phyloP scores from a whole-genome alignment of 768 basidiomycete genomes.

The Lactarius trivialis region DNA sequence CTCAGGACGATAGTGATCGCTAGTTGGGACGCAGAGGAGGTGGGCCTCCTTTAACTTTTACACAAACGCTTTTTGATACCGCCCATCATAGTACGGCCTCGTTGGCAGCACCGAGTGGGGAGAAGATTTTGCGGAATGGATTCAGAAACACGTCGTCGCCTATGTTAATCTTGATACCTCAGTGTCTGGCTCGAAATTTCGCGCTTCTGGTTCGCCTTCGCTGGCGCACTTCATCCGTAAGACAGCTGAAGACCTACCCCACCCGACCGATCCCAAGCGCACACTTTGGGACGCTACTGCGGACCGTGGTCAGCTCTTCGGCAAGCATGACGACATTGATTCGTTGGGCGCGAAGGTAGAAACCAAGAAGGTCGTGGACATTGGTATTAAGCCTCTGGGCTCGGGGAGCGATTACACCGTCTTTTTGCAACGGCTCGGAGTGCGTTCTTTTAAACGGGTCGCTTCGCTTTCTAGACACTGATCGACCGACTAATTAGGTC shows the following conservation, averaged over 20 bases:
- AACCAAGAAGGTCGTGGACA: conserved; percentile 30
- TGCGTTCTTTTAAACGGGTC: conserved; percentile 33
- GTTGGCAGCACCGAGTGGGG: conserved; percentile 90
- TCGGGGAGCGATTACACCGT: conserved; percentile 90
- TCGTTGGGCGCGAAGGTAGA: conserved; percentile 37
- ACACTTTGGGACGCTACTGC: conserved; percentile 74
- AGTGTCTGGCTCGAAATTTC: conserved; percentile 54
- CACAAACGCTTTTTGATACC: background rate
- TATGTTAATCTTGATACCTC: conserved; percentile 83
- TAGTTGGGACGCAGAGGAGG: conserved; percentile 78
- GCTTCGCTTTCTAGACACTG: conserved; percentile 28
- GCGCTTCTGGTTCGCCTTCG: conserved; percentile 65
- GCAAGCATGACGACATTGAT: conserved; percentile 39
- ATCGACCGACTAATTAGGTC: conserved; percentile 26
- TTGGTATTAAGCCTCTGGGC: conserved; percentile 57
- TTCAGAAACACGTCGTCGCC: conserved; percentile 70
- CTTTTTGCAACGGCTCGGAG: conserved; percentile 76
- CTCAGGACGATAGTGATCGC: conserved; percentile 69
- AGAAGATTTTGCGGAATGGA: conserved; percentile 84
- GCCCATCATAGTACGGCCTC: conserved; percentile 46
- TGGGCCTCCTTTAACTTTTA: conserved; percentile 23
- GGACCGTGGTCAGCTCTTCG: conserved; percentile 51
- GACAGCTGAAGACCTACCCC: conserved; percentile 64
- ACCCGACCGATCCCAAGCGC: conserved; percentile 56
- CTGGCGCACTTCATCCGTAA: conserved; percentile 67